These are phyloP conservation scores for Lactarius akahatsu DNA, from an alignment of 768 basidiomycete genomes.

Conservation along the genomic window DNA sequence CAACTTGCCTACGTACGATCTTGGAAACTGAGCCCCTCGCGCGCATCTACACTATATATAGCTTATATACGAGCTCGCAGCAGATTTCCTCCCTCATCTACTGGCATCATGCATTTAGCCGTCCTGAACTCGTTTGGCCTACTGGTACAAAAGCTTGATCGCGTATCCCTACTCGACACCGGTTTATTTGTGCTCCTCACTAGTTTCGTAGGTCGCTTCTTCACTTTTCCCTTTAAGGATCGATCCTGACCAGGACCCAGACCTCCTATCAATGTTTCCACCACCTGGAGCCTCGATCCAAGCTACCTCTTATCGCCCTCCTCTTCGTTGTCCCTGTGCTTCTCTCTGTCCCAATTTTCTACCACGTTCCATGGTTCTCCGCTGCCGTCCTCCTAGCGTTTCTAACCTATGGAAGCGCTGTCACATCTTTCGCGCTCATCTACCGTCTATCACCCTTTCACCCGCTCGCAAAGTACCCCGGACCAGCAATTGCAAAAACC, in stretches of 20 bases:
- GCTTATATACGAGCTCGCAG: too few species aligned
- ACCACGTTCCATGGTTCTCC: not conserved
- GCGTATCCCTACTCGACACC: too few species aligned
- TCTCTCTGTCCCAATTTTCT: not conserved
- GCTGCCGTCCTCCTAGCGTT: not conserved
- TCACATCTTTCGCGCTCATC: not conserved
- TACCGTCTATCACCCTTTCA: not conserved
- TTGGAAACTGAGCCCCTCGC: too few species aligned
- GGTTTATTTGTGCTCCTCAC: not conserved
- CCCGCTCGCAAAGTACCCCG: slow-evolving; percentile 37
- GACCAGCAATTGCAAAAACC: slow-evolving; percentile 34
- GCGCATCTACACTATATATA: too few species aligned
- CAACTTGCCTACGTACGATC: too few species aligned
- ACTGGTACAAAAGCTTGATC: too few species aligned
- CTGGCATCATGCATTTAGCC: too few species aligned
- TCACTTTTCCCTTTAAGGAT: not conserved
- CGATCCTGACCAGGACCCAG: not conserved
- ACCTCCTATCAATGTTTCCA: not conserved
- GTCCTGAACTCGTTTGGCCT: too few species aligned
- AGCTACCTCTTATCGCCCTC: not conserved
- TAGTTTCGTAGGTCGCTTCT: not conserved
- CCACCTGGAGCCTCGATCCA: not conserved
- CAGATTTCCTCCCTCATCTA: not conserved
- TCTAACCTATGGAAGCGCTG: too few species aligned
- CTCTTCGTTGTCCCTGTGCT: not conserved